phyloP scores from a whole-genome alignment of 768 basidiomycete genomes.

The Chalciporus sphaerocephalus region DNA sequence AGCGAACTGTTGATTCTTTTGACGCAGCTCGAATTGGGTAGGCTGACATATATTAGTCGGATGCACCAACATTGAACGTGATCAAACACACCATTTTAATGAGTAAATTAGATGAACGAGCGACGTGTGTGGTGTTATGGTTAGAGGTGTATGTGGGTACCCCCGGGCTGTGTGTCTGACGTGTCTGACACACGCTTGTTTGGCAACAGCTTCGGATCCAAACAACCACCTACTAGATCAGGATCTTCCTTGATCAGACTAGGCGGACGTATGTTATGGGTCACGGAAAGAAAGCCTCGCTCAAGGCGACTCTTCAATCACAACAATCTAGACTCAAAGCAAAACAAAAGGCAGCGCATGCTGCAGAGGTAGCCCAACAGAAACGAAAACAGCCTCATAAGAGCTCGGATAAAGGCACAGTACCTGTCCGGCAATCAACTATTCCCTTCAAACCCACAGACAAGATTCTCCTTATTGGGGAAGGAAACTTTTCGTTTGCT shows the following conservation, averaged over 20 bases:
- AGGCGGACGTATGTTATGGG: slow-evolving; percentile 8
- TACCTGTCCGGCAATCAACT: slow-evolving; percentile 38
- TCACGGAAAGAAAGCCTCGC: slow-evolving; percentile 52
- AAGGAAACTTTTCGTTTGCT: slow-evolving; percentile 94
- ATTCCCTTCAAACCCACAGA: slow-evolving; percentile 65
- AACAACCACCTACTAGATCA: slow-evolving; percentile 21
- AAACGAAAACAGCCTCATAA: slow-evolving; percentile 34
- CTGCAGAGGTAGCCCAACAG: slow-evolving; percentile 39
- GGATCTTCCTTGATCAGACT: no score
- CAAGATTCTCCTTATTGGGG: slow-evolving; percentile 76
- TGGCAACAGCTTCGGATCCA: slow-evolving; percentile 27
- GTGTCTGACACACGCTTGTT: slow-evolving; percentile 22
- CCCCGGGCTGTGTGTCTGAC: slow-evolving; percentile 11
- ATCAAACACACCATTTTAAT: slow-evolving; percentile 31
- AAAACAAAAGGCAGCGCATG: slow-evolving; percentile 57
- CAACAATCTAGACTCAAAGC: slow-evolving; percentile 63
- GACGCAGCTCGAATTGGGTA: slow-evolving; percentile 78
- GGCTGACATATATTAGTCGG: slow-evolving; percentile 42
- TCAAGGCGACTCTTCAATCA: slow-evolving; percentile 65
- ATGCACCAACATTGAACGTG: background rate
- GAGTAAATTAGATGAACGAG: slow-evolving; percentile 22
- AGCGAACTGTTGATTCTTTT: slow-evolving; percentile 77
- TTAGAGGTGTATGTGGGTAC: background rate
- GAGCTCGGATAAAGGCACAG: slow-evolving; percentile 34
- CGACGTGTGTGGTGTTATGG: slow-evolving; percentile 17